A percentile compares a stretch with the other conserved stretches of the same genome.
Conservation (phyloP, 805 yeast species). For the Jamesozyma gamospora region DNA sequence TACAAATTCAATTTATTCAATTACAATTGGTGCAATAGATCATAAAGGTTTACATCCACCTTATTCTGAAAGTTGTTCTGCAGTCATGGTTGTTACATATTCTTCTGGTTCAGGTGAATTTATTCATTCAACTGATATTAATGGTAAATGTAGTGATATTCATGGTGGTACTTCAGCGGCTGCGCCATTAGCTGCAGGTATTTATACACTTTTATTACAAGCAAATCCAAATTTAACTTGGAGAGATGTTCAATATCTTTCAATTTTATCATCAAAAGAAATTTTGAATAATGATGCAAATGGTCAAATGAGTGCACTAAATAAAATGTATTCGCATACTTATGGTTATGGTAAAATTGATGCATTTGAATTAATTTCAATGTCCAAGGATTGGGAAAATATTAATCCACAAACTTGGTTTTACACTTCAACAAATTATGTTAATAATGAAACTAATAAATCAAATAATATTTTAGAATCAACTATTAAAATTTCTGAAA, state of each 20-base stretch:
- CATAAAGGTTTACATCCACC: slow-evolving; percentile 77
- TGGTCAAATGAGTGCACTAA: slow-evolving; percentile 65
- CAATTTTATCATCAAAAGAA: slow-evolving; percentile 60
- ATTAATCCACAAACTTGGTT: slow-evolving; percentile 91
- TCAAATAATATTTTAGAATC: slow-evolving; percentile 26
- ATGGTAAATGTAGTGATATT: slow-evolving; percentile 51
- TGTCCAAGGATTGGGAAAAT: slow-evolving; percentile 65
- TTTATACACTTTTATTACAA: slow-evolving; percentile 70
- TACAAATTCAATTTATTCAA: slow-evolving; percentile 88
- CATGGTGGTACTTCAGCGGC: slow-evolving; percentile 99
- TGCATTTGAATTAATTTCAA: slow-evolving; percentile 60
- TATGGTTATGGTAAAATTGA: slow-evolving; percentile 92
- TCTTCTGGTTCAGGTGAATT: slow-evolving; percentile 85
- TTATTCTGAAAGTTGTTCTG: slow-evolving; percentile 88
- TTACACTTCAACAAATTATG: slow-evolving; percentile 37
- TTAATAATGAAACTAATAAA: slow-evolving; percentile 22
- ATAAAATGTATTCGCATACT: slow-evolving; percentile 65
- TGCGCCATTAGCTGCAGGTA: slow-evolving; percentile 97
- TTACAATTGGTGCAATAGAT: slow-evolving; percentile 91
- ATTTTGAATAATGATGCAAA: slow-evolving; percentile 56
- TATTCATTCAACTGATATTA: slow-evolving; percentile 79
- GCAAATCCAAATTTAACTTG: slow-evolving; percentile 85
- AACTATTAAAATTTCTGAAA: slow-evolving; percentile 37
- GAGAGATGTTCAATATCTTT: slow-evolving; percentile 88
- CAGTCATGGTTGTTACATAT: slow-evolving; percentile 88